Percentiles rank a stretch among this genome's conserved stretches.
Conservation (phyloP, 2,329 filamentous ascomycete genomes). For the Alternaria gansuensis region DNA sequence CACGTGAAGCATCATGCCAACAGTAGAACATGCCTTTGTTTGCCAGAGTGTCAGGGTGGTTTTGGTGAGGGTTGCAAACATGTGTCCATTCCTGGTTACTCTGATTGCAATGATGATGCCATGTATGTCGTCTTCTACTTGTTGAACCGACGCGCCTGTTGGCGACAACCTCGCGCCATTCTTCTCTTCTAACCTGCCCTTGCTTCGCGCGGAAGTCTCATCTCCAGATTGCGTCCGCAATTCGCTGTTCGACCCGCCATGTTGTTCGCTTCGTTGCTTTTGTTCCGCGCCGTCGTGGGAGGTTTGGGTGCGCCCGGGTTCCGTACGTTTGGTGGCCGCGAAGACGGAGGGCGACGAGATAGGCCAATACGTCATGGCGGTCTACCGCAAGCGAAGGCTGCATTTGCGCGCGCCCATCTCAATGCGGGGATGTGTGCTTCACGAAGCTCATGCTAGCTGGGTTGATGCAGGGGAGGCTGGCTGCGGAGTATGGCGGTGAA, state of each 20-base stretch:
- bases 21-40: slow-evolving; percentile 73
- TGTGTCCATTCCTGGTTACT: slow-evolving; percentile 79
- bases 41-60: slow-evolving; percentile 96
- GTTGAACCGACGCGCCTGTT: slow-evolving; percentile 17
- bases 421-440: slow-evolving; percentile 38
- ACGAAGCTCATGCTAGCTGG: slow-evolving; percentile 36
- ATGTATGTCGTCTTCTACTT: slow-evolving; percentile 54
- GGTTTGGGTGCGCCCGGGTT: slow-evolving; percentile 63
- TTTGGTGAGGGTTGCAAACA: slow-evolving; percentile 86
- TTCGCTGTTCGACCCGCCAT: slow-evolving; percentile 24
- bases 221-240: slow-evolving; percentile 22
- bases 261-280: slow-evolving; percentile 33
- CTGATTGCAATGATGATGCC: slow-evolving; percentile 78
- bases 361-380: slow-evolving; percentile 84
- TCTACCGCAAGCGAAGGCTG: slow-evolving; percentile 49
- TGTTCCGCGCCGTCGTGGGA: slow-evolving; percentile 66
- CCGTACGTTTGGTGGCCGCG: slow-evolving; percentile 74
- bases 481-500: slow-evolving; percentile 34
- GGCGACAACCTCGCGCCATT: slow-evolving; percentile 14
- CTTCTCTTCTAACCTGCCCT: slow-evolving; percentile 25
- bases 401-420: slow-evolving; percentile 50
- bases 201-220: slow-evolving; percentile 17
- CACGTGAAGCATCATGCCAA: slow-evolving; percentile 16
- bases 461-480: slow-evolving; percentile 37
- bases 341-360: slow-evolving; percentile 85